These are phyloP conservation scores for Solanum dulcamara DNA, from an alignment of 257 asterid genomes.

Conservation along the genomic window DNA sequence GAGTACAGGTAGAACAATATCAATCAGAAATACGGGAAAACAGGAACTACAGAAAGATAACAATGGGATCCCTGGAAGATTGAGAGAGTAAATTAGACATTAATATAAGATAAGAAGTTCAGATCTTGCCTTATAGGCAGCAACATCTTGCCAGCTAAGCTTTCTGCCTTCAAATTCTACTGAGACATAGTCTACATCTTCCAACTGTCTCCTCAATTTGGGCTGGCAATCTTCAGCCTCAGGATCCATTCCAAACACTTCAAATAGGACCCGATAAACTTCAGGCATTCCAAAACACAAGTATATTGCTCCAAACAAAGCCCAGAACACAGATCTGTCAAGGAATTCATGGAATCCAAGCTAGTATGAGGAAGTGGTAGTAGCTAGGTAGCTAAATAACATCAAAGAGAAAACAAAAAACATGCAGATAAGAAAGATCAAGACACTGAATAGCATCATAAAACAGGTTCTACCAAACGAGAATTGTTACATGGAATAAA, in stretches of 20 bases:
- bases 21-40: not conserved
- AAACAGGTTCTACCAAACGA: not conserved
- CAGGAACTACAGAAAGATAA: not conserved
- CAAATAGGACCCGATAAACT: slow-evolving; percentile 91
- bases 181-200: slow-evolving; percentile 87
- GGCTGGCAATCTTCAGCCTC: slow-evolving; percentile 99
- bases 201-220: slow-evolving; percentile 84
- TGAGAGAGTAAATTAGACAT: not conserved
- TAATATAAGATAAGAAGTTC: not conserved
- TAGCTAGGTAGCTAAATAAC: not conserved
- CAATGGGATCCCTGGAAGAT: not conserved
- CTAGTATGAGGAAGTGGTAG: not conserved
- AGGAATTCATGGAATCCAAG: not conserved
- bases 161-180: slow-evolving; percentile 78
- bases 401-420: not conserved
- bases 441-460: not conserved
- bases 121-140: slow-evolving; percentile 56
- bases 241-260: slow-evolving; percentile 91
- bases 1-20: not conserved
- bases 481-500: not conserved
- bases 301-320: slow-evolving; percentile 95
- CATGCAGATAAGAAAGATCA: not conserved
- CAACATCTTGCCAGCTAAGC: slow-evolving; percentile 93
- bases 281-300: slow-evolving; percentile 98
- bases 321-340: slow-evolving; percentile 94